Conservation (phyloP, 257 asterid species). For the Solanum commersonii region DNA sequence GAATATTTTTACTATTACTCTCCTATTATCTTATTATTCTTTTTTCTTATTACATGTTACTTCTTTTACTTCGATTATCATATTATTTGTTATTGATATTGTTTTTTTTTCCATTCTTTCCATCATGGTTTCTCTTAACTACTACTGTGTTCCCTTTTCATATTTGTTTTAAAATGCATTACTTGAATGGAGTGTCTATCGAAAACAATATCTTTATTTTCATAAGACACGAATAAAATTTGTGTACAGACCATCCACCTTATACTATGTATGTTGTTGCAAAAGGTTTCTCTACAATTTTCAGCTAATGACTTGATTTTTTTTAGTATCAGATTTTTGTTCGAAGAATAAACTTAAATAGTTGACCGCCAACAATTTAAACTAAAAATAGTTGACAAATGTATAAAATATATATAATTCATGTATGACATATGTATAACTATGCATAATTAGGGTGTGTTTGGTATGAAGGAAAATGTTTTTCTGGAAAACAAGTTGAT, state of each 20-base stretch:
- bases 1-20: too few species aligned
- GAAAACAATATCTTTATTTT: too few species aligned
- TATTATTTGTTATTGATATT: background rate
- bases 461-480: too few species aligned
- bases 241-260: background rate
- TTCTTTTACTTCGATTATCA: too few species aligned
- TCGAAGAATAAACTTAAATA: background rate
- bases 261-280: background rate
- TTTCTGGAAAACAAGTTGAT: too few species aligned
- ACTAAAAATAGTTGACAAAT: background rate
- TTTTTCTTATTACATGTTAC: too few species aligned
- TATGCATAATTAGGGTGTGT: too few species aligned
- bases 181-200: background rate
- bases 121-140: background rate
- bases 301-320: background rate
- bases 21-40: background rate
- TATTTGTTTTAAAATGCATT: background rate
- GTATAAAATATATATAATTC: background rate
- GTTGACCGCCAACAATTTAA: too few species aligned
- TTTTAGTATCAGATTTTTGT: background rate
- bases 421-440: background rate
- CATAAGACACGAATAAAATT: fast-evolving
- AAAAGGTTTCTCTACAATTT: background rate
- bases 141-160: background rate
- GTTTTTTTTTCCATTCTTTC: background rate